These are phyloP conservation scores for Sporobolomyces pararoseus DNA, from an alignment of 768 basidiomycete species.

Conservation along the genomic window DNA sequence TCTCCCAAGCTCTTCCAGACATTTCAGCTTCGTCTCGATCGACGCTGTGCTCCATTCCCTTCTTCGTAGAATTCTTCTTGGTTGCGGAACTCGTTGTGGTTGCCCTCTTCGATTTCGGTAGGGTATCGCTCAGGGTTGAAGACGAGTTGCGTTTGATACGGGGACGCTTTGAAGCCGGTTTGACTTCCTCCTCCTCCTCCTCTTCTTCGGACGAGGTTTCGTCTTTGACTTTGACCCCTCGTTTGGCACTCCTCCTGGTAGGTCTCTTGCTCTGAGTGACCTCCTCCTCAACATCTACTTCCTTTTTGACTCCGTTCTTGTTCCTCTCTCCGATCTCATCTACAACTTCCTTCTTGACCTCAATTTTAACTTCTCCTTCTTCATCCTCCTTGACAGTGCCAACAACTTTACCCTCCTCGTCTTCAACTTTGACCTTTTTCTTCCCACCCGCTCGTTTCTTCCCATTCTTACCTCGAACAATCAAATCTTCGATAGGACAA, in stretches of 20 bases:
- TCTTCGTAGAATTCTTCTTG: background rate
- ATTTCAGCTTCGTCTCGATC: constrained; percentile 32
- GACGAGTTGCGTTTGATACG: background rate
- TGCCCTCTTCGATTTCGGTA: constrained; percentile 3
- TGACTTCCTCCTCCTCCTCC: background rate
- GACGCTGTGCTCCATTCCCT: constrained; percentile 11
- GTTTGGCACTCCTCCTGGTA: background rate
- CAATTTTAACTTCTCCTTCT: background rate
- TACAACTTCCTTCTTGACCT: background rate
- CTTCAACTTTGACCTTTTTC: constrained; percentile 17
- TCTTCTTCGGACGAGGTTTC: background rate
- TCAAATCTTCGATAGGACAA: constrained; percentile 35
- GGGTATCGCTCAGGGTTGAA: background rate
- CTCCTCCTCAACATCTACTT: constrained; percentile 19
- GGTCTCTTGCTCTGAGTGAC: background rate
- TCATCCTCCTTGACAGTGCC: background rate
- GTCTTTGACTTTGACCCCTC: constrained; percentile 6
- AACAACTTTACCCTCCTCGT: constrained; percentile 11
- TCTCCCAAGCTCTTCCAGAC: constrained; percentile 16
- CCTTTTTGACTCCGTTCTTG: background rate
- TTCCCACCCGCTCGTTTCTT: background rate
- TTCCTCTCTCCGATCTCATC: background rate
- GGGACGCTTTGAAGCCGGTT: constrained; percentile 9
- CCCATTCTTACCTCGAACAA: background rate
- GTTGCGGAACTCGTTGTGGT: background rate